Evolutionary conservation across 257 asterid genomes (phyloP).

Genomic region (Lavandula angustifolia): DNA sequence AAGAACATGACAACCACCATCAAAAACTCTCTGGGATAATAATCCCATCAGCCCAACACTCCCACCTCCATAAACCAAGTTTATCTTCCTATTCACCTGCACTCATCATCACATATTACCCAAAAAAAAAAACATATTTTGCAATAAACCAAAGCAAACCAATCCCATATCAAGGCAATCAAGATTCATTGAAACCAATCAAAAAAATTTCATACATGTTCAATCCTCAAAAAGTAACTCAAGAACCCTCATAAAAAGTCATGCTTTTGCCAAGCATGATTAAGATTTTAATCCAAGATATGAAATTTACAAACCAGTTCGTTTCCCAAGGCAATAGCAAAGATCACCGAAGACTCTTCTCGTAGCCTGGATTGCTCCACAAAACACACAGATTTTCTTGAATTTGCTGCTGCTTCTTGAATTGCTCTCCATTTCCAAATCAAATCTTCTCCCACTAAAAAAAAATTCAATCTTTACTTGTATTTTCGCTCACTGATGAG

Average conservation of each 20-base stretch:
- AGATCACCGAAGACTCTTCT: slow-evolving; percentile 95
- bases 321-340: slow-evolving; percentile 87
- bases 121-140: background rate
- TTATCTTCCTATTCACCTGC: slow-evolving; percentile 86
- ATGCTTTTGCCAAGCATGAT: no score
- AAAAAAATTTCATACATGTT: slow-evolving; percentile 20
- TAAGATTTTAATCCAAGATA: slow-evolving; percentile 31
- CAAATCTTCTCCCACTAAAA: slow-evolving; percentile 3
- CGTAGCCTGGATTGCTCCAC: slow-evolving; percentile 94
- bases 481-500: background rate
- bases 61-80: slow-evolving; percentile 98
- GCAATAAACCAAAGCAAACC: background rate
- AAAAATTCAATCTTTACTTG: slow-evolving; percentile 20
- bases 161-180: background rate
- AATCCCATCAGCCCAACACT: slow-evolving; percentile 97
- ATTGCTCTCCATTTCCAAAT: slow-evolving; percentile 54
- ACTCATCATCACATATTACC: slow-evolving; percentile 22
- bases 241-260: slow-evolving; percentile 5
- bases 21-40: slow-evolving; percentile 77
- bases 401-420: slow-evolving; percentile 54
- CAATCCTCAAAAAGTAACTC: slow-evolving; percentile 19
- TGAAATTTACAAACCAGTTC: slow-evolving; percentile 66
- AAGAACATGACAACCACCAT: slow-evolving; percentile 96
- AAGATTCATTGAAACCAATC: slow-evolving; percentile 1
- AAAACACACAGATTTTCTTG: slow-evolving; percentile 91